Evolutionary conservation across 2,329 filamentous ascomycete genomes (phyloP).

Genomic region (Blastomyces parvus): DNA sequence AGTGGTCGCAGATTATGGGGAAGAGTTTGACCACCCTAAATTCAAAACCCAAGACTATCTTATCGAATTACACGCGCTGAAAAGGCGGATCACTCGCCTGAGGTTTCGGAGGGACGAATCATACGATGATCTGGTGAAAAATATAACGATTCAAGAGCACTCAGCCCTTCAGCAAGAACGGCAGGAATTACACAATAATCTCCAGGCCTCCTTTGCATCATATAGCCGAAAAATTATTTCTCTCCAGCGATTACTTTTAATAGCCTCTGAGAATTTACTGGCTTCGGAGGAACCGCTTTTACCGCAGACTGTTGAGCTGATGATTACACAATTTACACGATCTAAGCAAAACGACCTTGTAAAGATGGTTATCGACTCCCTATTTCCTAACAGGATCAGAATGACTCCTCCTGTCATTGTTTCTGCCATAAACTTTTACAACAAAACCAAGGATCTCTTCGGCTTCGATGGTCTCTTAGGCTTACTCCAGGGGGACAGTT

Average conservation of each 20-base stretch:
- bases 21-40: conserved; percentile 23
- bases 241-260: conserved; percentile 29
- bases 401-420: conserved; percentile 30
- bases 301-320: conserved; percentile 24
- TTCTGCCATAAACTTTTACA: conserved; percentile 30
- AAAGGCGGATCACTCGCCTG: conserved; percentile 25
- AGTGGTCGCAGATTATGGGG: conserved; percentile 24
- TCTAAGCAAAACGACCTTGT: conserved; percentile 33
- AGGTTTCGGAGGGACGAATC: conserved; percentile 20
- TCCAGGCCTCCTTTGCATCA: conserved; percentile 24
- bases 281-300: conserved; percentile 30
- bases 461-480: conserved; percentile 34
- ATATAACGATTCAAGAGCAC: conserved; percentile 19
- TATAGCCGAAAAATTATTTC: conserved; percentile 25
- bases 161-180: conserved; percentile 23
- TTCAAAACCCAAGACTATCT: conserved; percentile 27
- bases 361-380: conserved; percentile 29
- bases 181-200: conserved; percentile 22
- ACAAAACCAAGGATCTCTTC: conserved; percentile 33
- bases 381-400: conserved; percentile 31
- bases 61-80: conserved; percentile 26
- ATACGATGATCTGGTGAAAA: conserved; percentile 27
- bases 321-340: conserved; percentile 32
- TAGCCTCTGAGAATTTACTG: conserved; percentile 29
- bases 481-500: conserved; percentile 27